A percentile compares a stretch with the other conserved stretches of the same genome.
Conservation (phyloP, 108 stramenopile genomes). For the Parmales sp. region DNA sequence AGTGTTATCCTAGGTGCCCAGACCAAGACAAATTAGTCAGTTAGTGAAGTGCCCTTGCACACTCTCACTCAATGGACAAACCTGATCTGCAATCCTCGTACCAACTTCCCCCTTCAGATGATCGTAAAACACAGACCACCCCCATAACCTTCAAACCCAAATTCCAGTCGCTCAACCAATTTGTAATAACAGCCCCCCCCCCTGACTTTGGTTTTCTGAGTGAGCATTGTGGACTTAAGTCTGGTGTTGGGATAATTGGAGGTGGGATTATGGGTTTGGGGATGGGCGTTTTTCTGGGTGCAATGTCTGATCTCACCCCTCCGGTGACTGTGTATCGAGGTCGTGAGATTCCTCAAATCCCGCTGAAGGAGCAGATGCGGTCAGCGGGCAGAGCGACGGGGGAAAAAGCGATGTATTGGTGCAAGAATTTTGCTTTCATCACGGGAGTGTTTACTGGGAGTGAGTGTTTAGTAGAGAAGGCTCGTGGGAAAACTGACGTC, state of each 20-base stretch:
- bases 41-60: too few relatives aligned
- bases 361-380: constrained; percentile 4
- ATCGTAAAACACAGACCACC: too few relatives aligned
- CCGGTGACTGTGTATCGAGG: constrained; percentile 43
- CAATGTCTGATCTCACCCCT: constrained; percentile 70
- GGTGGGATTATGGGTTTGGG: constrained; percentile 73
- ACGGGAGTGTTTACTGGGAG: constrained; percentile 79
- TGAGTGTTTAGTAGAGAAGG: constrained; percentile 85
- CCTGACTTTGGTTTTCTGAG: constrained; percentile 72
- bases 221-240: constrained; percentile 69
- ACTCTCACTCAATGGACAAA: too few relatives aligned
- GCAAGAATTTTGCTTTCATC: constrained; percentile 80
- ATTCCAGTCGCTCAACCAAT: too few relatives aligned
- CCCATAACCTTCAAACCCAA: too few relatives aligned
- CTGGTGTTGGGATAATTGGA: constrained; percentile 70
- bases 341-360: neutral
- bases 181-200: too few relatives aligned
- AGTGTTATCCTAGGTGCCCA: too few relatives aligned
- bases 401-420: constrained; percentile 72
- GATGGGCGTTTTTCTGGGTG: constrained; percentile 84
- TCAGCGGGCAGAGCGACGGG: neutral
- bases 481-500: constrained; percentile 79
- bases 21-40: too few relatives aligned
- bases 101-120: too few relatives aligned
- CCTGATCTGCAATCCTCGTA: too few relatives aligned